Evolutionary conservation across 2,329 filamentous ascomycete genomes (phyloP), one percentile per base, ranked within the genome.

Genomic region (Curvularia hawaiiensis): DNA sequence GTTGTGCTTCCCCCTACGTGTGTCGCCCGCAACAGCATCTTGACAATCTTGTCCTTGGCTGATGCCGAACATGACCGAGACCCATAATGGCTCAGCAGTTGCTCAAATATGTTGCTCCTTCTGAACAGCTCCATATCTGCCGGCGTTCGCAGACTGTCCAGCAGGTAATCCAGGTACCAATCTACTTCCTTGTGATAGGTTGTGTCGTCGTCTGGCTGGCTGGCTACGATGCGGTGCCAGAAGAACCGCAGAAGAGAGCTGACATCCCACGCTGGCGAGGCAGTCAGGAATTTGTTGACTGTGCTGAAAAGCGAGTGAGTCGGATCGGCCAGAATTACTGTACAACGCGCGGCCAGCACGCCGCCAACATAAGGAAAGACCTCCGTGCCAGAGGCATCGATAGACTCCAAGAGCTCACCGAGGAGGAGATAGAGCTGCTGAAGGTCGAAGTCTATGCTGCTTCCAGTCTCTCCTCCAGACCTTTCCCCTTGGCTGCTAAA

Each of bases 271-370:
- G 82, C 76, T 0, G 94, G 93, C 0, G 87, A 85, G 50, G 87
- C 87, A 22, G 91, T 91, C 35, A 98, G 84, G 74, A 93, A 97
- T 6, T 83, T 82, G 79, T 96, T 97, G 76, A 95, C 80, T 73
- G 97, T 97, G 56, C 87, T 85, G 73, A 97, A 98, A 38, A 97
- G 84, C 59, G 85, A 86, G 71, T 96, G 91, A 16, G 92, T 82
- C 0, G 94, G 94, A 60, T 91, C 88, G 22, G 83, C 84, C 45
- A 96, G 78, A 16, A 96, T 86, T 1, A 84, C 79, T 8, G 96
- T 81, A 1, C 88, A 86, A 62, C 87, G 86, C 46, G 84, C 83
- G 8, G 91, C 88, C 67, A 97, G 95, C 11, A 89, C 85, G n/a
- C 88, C 84, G 6, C 91, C 86, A 12, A 91, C 82, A 59, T 88